Conservation (phyloP, 805 yeast genomes). For the Barnettozyma siamensis region DNA sequence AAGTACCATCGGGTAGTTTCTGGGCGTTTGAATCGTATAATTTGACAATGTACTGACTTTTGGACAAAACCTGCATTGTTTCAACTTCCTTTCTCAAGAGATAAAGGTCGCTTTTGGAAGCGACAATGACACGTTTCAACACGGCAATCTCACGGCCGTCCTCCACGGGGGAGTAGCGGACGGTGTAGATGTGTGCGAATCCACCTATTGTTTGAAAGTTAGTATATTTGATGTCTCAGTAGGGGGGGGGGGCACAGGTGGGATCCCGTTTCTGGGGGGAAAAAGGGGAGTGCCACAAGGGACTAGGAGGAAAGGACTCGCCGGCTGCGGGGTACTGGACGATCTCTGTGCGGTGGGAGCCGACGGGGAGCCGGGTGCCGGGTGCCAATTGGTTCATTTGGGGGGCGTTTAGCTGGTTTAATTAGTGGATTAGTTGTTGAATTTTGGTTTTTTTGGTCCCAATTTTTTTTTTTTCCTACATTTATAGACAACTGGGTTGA, state of each 20-base stretch:
- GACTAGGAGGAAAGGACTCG: conserved; percentile 19
- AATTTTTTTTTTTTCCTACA: no score
- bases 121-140: conserved; percentile 67
- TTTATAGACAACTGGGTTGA: no score
- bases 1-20: conserved; percentile 45
- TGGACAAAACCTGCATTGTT: conserved; percentile 60
- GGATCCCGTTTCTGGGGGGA: background rate
- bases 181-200: conserved; percentile 74
- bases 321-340: conserved; percentile 60
- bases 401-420: no score
- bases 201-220: conserved; percentile 43
- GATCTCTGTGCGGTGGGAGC: conserved; percentile 51
- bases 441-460: no score
- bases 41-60: conserved; percentile 54
- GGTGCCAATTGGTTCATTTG: conserved; percentile 28
- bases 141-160: conserved; percentile 47
- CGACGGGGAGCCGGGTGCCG: conserved; percentile 56
- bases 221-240: no score
- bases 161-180: conserved; percentile 45
- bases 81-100: conserved; percentile 70
- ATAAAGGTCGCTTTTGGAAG: conserved; percentile 61
- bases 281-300: background rate
- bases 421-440: no score
- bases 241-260: no score
- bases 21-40: conserved; percentile 77